Base-by-base conservation (phyloP, 768 basidiomycete species). In the Xerocomus spinulosus region DNA sequence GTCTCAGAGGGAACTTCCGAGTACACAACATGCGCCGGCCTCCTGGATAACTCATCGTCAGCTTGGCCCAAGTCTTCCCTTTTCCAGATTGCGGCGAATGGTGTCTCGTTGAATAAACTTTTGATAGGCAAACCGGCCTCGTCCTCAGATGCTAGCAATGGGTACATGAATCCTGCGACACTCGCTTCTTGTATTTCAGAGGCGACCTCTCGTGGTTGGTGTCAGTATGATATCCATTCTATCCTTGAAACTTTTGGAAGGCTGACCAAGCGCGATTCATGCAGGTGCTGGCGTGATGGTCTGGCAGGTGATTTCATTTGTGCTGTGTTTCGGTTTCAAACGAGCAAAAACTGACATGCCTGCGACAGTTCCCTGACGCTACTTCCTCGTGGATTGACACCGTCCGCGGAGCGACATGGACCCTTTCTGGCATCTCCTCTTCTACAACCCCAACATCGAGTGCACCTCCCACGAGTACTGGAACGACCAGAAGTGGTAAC, bases 91-190 rank as follows among this genome's bases (percentile, higher is more conserved):
- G 65, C 68, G 17, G 72, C 73, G 2, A 76, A 67, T 49, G 83
- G 83, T 18, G 76, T 88, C 9, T 61, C 73, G 3, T 57, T 80
- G 37, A 63, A 75, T 61, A 88, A 90, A 66, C 71, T 88, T 42
- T 79, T 88, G 51, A 85, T 90, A 57, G 86, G 85, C 4, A 90
- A 90, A 65, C 86, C 85, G 2, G 81, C 79, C 2, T 46, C 72
- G 0, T 52, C 53, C 7, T 56, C 67, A 8, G 79, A 81, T 44
- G 81, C 83, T 3, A 74, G 51, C 51, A 84, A 78, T 52, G 81
- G 74, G 4, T 78, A 70, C 49, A 83, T 90, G 62, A 69, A 68
- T 32, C 68, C 82, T 2, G 65, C 71, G 9, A 76, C 76, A 5
- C 70, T 90, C 9, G 77, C 81, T 5, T 63, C 63, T 10, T 91